Conservation (phyloP, 2,329 filamentous ascomycete species). For the Pseudocercospora crystallina region DNA sequence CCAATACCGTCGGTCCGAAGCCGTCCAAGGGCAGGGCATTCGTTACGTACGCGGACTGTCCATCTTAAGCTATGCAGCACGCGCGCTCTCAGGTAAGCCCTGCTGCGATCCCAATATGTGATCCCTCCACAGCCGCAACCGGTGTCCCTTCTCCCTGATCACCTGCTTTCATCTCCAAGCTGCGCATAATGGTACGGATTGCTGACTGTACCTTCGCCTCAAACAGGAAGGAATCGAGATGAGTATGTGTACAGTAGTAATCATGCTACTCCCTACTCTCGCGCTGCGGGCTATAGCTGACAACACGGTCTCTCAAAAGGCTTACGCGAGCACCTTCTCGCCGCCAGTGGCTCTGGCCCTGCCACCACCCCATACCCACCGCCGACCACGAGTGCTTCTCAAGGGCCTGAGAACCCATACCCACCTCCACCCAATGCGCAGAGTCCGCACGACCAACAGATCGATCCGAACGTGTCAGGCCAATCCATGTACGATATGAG, state of each 20-base stretch:
- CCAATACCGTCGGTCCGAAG: too few relatives aligned
- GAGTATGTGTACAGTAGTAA: constrained; percentile 36
- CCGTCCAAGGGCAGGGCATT: too few relatives aligned
- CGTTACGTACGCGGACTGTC: too few relatives aligned
- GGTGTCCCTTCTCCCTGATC: constrained; percentile 16
- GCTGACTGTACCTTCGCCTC: constrained; percentile 19
- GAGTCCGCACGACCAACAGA: constrained; percentile 50
- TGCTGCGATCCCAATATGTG: constrained; percentile 15
- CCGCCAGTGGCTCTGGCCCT: constrained; percentile 43
- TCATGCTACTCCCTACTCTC: constrained; percentile 1
- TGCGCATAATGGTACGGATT: neutral
- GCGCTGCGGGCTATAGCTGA: constrained; percentile 10
- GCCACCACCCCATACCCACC: constrained; percentile 41
- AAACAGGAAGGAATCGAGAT: constrained; percentile 39
- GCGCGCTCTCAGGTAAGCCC: constrained; percentile 56
- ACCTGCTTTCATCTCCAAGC: neutral
- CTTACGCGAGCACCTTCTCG: constrained; percentile 63
- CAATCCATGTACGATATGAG: constrained; percentile 49
- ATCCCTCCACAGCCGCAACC: constrained; percentile 25
- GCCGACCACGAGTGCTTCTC: constrained; percentile 29
- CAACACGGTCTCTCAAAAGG: constrained; percentile 41
- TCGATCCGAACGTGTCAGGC: constrained; percentile 60
- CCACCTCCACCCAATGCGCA: constrained; percentile 40
- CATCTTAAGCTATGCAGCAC: constrained; percentile 35
- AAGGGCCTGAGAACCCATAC: constrained; percentile 36